Conservation (phyloP, 2,329 filamentous ascomycete species). For the Colletotrichum echinochloae region DNA sequence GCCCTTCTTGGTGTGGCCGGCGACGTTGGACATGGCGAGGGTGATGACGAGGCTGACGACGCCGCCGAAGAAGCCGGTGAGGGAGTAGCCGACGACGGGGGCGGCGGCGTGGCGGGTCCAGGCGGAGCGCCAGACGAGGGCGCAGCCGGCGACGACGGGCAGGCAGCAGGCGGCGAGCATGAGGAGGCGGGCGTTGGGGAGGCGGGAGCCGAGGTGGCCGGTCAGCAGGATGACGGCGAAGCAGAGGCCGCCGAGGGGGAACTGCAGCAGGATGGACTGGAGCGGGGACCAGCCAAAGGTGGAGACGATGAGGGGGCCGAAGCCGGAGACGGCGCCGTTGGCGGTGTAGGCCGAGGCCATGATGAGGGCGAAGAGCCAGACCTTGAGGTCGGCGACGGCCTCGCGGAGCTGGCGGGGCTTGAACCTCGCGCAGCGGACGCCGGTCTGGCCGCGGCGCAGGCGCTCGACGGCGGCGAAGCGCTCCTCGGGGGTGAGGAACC, state of each 20-base stretch:
- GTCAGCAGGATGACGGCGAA: constrained; percentile 74
- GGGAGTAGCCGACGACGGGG: constrained; percentile 77
- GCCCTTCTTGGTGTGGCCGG: constrained; percentile 82
- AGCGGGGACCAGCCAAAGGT: constrained; percentile 76
- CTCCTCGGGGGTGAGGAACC: constrained; percentile 75
- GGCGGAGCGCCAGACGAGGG: constrained; percentile 77
- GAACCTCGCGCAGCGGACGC: constrained; percentile 70
- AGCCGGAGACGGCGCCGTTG: constrained; percentile 78
- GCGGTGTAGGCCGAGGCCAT: constrained; percentile 79
- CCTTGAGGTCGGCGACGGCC: constrained; percentile 68
- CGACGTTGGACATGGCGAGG: constrained; percentile 73
- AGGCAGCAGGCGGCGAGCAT: constrained; percentile 76
- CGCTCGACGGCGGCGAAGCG: constrained; percentile 73
- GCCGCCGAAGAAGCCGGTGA: constrained; percentile 79
- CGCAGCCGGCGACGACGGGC: constrained; percentile 80
- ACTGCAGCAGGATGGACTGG: constrained; percentile 78
- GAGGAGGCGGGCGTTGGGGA: constrained; percentile 73
- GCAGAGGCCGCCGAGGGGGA: constrained; percentile 78
- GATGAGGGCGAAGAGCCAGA: constrained; percentile 74
- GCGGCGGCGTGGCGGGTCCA: constrained; percentile 74
- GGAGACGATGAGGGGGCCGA: constrained; percentile 77
- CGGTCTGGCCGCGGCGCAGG: constrained; percentile 71
- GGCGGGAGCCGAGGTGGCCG: constrained; percentile 71
- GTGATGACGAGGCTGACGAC: constrained; percentile 71
- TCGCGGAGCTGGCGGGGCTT: constrained; percentile 71